A percentile compares a stretch with the other conserved stretches of the same genome.
Evolutionary conservation across 768 basidiomycete species (phyloP).

Genomic region (Suillus plorans): DNA sequence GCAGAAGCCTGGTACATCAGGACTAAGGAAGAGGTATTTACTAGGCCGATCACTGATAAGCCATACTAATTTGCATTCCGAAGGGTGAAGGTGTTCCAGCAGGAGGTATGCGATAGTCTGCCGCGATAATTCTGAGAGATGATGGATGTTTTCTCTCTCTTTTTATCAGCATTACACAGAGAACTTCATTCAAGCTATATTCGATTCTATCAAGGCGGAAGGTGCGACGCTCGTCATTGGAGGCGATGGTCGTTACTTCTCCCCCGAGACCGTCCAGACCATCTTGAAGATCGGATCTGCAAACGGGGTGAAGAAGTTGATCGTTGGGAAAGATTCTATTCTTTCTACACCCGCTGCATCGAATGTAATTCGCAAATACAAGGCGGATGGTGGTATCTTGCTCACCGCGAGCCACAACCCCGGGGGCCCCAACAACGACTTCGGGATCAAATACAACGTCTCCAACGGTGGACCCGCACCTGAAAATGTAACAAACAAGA

Average conservation of each 20-base stretch:
- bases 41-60: constrained; percentile 14
- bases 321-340: constrained; percentile 89
- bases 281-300: constrained; percentile 94
- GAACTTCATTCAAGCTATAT: constrained; percentile 95
- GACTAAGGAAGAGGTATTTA: constrained; percentile 85
- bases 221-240: constrained; percentile 90
- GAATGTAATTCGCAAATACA: constrained; percentile 93
- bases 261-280: constrained; percentile 81
- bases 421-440: constrained; percentile 96
- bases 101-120: constrained; percentile 58
- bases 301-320: constrained; percentile 89
- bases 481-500: constrained; percentile 93
- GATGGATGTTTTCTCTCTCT: constrained; percentile 12
- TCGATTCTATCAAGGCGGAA: constrained; percentile 81
- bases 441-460: constrained; percentile 99
- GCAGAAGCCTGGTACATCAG: constrained; percentile 98
- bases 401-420: constrained; percentile 98
- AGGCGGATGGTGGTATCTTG: constrained; percentile 95
- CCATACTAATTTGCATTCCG: constrained; percentile 18
- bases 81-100: constrained; percentile 98
- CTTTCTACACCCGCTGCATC: constrained; percentile 97
- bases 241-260: constrained; percentile 95
- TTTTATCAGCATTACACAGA: constrained; percentile 88
- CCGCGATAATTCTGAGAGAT: constrained; percentile 13
- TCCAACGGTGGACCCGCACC: constrained; percentile 97